These are phyloP conservation scores for Delonix regia DNA, from an alignment of 306 rosid species.

Conservation along the genomic window DNA sequence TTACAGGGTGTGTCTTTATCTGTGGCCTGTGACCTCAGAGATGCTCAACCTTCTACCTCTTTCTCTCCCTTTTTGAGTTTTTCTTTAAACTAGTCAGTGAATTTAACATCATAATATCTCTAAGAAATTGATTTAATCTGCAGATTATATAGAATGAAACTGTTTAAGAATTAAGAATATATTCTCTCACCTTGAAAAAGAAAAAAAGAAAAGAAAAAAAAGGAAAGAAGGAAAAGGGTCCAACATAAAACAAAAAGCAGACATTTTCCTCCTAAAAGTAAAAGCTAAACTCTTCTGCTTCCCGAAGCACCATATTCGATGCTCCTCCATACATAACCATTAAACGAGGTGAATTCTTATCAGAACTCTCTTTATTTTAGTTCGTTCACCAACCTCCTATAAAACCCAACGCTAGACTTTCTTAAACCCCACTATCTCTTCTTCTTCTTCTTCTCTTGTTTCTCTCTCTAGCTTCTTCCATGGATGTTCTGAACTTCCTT, in stretches of 20 bases:
- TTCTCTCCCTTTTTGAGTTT: not conserved
- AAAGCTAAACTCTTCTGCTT: slow-evolving; percentile 54
- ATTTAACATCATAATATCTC: too few species aligned
- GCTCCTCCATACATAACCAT: slow-evolving; percentile 43
- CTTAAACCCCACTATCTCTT: not conserved
- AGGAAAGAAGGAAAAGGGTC: not conserved
- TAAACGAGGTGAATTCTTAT: slow-evolving; percentile 59
- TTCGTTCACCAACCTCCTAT: slow-evolving; percentile 18
- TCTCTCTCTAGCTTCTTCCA: slow-evolving; percentile 20
- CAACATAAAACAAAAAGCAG: slow-evolving; percentile 37
- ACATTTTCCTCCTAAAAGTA: slow-evolving; percentile 39
- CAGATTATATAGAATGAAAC: too few species aligned
- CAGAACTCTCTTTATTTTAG: slow-evolving; percentile 13
- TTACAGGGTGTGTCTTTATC: slow-evolving; percentile 26
- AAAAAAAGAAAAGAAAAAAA: not conserved
- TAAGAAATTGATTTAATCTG: too few species aligned
- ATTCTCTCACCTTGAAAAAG: too few species aligned
- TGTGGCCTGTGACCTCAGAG: slow-evolving; percentile 18
- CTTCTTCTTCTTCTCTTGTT: not conserved
- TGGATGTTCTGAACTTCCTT: slow-evolving; percentile 74
- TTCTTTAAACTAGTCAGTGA: not conserved
- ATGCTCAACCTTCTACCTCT: slow-evolving; percentile 19
- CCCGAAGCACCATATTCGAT: slow-evolving; percentile 52
- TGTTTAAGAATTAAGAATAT: too few species aligned
- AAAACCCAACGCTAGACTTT: slow-evolving; percentile 32